Conservation (phyloP, 2,329 filamentous ascomycete genomes). For the Rhinocladiella similis region DNA sequence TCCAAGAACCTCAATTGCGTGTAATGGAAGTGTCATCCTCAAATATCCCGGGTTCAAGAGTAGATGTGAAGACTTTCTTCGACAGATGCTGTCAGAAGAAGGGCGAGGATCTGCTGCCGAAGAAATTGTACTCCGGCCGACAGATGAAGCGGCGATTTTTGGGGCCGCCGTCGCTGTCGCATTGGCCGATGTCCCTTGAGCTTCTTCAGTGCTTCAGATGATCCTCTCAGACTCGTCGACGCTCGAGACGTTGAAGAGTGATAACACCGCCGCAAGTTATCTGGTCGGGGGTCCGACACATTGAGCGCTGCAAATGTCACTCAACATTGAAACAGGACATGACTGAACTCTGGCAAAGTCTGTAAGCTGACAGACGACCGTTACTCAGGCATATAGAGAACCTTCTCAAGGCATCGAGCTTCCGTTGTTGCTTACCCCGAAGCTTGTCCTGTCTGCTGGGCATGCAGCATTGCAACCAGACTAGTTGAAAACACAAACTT, state of each 20-base stretch:
- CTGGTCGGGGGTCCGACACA: neutral
- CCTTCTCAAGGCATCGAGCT: too few species aligned
- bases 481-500: too few species aligned
- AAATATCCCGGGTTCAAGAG: conserved; percentile 52
- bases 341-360: too few species aligned
- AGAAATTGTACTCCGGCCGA: conserved; percentile 41
- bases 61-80: conserved; percentile 45
- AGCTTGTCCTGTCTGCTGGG: too few species aligned
- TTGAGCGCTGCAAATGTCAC: too few species aligned
- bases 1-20: conserved; percentile 47
- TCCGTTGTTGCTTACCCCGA: too few species aligned
- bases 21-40: conserved; percentile 54
- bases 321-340: too few species aligned
- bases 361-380: too few species aligned
- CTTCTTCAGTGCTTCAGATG: neutral
- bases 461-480: too few species aligned
- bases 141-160: conserved; percentile 46
- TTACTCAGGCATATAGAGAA: too few species aligned
- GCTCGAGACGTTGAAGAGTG: too few species aligned
- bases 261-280: neutral
- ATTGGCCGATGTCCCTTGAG: conserved; percentile 33
- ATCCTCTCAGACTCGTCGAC: too few species aligned
- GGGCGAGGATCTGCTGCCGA: conserved; percentile 13
- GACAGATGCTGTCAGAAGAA: conserved; percentile 39
- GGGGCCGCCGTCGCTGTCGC: conserved; percentile 51